Evolutionary conservation across 257 asterid species (phyloP).

Genomic region (Nicotiana otophora): DNA sequence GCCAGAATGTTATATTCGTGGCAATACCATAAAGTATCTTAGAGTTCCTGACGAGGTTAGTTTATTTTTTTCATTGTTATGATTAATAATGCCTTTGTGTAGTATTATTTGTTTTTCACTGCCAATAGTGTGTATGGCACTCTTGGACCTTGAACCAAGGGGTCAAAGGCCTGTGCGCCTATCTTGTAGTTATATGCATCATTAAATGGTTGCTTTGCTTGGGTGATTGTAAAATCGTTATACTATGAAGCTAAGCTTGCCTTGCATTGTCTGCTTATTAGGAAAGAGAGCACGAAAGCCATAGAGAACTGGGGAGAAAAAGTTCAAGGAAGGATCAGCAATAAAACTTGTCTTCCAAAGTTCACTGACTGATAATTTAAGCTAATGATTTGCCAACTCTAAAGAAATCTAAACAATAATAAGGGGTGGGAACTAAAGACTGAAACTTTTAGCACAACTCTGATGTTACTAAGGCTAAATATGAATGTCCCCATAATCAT

Average conservation of each 20-base stretch:
- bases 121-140: neutral
- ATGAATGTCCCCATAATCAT: neutral
- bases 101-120: neutral
- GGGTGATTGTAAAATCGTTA: neutral
- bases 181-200: neutral
- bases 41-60: conserved; percentile 97
- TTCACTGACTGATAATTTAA: neutral
- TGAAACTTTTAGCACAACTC: neutral
- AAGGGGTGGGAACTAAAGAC: neutral
- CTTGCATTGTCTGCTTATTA: neutral
- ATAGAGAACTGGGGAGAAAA: neutral
- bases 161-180: neutral
- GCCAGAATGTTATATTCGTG: conserved; percentile 89
- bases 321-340: neutral
- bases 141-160: neutral
- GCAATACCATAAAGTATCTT: conserved; percentile 56
- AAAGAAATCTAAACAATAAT: neutral
- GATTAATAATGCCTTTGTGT: neutral
- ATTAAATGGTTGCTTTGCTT: neutral
- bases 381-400: neutral
- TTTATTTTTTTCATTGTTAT: neutral
- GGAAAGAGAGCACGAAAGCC: neutral
- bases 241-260: neutral
- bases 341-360: neutral
- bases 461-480: neutral